Evolutionary conservation across 768 basidiomycete genomes (phyloP).

Genomic region (Myochromella boudieri): DNA sequence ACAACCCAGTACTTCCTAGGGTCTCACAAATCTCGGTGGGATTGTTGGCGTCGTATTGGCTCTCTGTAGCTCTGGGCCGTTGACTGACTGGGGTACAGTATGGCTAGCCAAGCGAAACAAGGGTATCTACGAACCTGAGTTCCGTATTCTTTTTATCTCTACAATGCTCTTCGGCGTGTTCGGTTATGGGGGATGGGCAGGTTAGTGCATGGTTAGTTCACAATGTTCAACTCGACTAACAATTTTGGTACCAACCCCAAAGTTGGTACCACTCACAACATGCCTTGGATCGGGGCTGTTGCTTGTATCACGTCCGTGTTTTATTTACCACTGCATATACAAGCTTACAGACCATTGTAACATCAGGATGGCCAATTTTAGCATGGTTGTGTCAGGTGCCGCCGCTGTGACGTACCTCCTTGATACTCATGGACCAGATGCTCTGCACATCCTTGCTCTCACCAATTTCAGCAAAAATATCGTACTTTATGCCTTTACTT

Average conservation of each 20-base stretch:
- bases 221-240: not conserved
- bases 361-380: conserved; percentile 40
- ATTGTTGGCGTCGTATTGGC: conserved; percentile 42
- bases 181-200: conserved; percentile 47
- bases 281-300: conserved; percentile 47
- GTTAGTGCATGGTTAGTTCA: conserved; percentile 12
- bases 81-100: conserved; percentile 42
- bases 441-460: conserved; percentile 40
- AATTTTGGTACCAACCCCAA: not conserved
- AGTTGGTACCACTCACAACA: conserved; percentile 38
- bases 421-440: conserved; percentile 41
- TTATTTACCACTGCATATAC: not conserved
- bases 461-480: conserved; percentile 45
- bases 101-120: conserved; percentile 43
- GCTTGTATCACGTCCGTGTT: conserved; percentile 31
- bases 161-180: conserved; percentile 43
- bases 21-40: conserved; percentile 42
- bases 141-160: conserved; percentile 39
- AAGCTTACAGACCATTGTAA: too few relatives aligned
- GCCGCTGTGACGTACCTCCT: conserved; percentile 45
- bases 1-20: conserved; percentile 19
- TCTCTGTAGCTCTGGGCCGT: conserved; percentile 33
- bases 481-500: conserved; percentile 43
- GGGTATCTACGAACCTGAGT: conserved; percentile 48
- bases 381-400: conserved; percentile 40